A percentile compares a stretch with the other conserved stretches of the same genome.
These are phyloP conservation scores for Stephania cephalantha DNA, from an alignment of 164 flowering plant genomes.

Conservation along the genomic window DNA sequence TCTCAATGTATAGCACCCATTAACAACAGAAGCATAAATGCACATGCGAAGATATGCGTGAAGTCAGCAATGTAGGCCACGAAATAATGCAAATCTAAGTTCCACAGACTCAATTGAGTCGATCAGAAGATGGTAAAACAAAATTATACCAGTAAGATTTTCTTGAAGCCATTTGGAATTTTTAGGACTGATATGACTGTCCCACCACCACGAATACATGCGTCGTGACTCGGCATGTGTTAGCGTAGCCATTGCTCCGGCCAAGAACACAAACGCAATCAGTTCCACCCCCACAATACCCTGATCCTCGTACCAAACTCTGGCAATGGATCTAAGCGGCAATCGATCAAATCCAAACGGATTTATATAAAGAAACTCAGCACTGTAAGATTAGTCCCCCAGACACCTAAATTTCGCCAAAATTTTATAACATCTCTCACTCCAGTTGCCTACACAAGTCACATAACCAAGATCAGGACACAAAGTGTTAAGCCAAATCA, in stretches of 20 bases:
- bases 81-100: background rate
- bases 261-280: slow-evolving; percentile 11
- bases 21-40: background rate
- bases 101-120: background rate
- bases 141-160: slow-evolving; percentile 42
- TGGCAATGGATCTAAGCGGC: slow-evolving; percentile 14
- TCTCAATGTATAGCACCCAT: background rate
- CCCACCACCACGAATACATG: slow-evolving; percentile 98
- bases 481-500: background rate
- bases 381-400: background rate
- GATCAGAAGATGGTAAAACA: background rate
- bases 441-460: slow-evolving; percentile 15
- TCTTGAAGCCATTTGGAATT: slow-evolving; percentile 96
- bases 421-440: background rate
- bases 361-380: slow-evolving; percentile 3
- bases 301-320: slow-evolving; percentile 7
- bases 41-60: background rate
- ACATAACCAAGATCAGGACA: slow-evolving; percentile 12
- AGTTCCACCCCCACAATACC: slow-evolving; percentile 1
- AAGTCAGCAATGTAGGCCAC: background rate
- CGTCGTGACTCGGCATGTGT: slow-evolving; percentile 40
- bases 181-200: slow-evolving; percentile 91
- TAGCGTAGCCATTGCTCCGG: slow-evolving; percentile 49
- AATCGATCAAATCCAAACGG: slow-evolving; percentile 1
- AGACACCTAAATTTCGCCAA: background rate